Conservation (phyloP, 2,329 filamentous ascomycete genomes). For the Alternaria atra region DNA sequence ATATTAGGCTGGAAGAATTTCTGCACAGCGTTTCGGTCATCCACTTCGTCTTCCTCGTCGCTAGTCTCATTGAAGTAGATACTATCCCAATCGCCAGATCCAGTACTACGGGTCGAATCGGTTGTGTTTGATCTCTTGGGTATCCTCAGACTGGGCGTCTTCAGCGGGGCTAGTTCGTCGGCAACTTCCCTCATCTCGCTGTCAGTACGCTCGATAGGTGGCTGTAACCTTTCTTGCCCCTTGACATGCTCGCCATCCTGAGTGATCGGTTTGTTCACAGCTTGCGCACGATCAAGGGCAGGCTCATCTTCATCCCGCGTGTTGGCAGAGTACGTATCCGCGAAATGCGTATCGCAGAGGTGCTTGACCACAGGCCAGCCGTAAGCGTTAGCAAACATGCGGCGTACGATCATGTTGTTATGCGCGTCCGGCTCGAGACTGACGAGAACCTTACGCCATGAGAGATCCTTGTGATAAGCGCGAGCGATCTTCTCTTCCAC, state of each 20-base stretch:
- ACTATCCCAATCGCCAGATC: slow-evolving; percentile 60
- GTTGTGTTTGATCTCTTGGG: slow-evolving; percentile 36
- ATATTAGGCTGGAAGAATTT: slow-evolving; percentile 46
- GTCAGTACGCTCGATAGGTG: slow-evolving; percentile 53
- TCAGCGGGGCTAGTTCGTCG: slow-evolving; percentile 50
- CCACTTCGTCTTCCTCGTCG: slow-evolving; percentile 57
- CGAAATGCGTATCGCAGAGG: slow-evolving; percentile 93
- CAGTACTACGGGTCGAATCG: slow-evolving; percentile 46
- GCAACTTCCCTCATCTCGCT: slow-evolving; percentile 61
- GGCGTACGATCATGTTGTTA: slow-evolving; percentile 96
- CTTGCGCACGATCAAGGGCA: slow-evolving; percentile 74
- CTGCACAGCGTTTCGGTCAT: slow-evolving; percentile 50
- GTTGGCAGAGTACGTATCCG: slow-evolving; percentile 72
- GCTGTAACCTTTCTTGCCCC: slow-evolving; percentile 49
- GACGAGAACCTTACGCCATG: slow-evolving; percentile 97
- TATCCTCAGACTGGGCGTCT: slow-evolving; percentile 31
- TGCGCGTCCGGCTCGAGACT: slow-evolving; percentile 96
- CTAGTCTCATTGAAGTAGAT: slow-evolving; percentile 58
- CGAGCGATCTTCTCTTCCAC: slow-evolving; percentile 98
- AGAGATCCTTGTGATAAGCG: slow-evolving; percentile 89
- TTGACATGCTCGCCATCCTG: slow-evolving; percentile 73
- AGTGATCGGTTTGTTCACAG: slow-evolving; percentile 64
- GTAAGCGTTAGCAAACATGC: slow-evolving; percentile 96
- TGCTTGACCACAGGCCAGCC: slow-evolving; percentile 98
- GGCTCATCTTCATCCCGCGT: slow-evolving; percentile 73